phyloP scores from a whole-genome alignment of 805 yeast species.

The Candida coquimbonensis region DNA sequence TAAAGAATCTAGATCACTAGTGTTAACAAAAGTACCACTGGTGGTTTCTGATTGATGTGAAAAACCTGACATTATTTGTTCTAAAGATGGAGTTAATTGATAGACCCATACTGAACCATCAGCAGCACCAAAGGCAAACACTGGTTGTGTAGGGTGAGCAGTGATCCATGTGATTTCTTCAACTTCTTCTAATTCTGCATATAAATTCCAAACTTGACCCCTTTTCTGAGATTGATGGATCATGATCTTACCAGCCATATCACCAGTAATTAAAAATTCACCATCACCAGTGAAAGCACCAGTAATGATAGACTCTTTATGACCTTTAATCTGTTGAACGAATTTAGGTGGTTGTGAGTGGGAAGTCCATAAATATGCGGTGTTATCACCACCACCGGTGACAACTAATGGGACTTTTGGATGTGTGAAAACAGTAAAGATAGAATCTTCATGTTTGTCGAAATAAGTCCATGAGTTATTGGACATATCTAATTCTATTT shows the following conservation, averaged over 20 bases:
- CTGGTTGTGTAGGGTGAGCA: constrained; percentile 69
- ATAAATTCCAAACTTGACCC: constrained; percentile 76
- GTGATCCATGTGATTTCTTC: constrained; percentile 85
- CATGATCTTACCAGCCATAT: constrained; percentile 85
- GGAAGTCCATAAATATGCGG: constrained; percentile 88
- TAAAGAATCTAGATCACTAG: constrained; percentile 49
- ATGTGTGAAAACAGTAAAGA: constrained; percentile 75
- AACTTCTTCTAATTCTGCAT: constrained; percentile 72
- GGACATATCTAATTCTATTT: constrained; percentile 74
- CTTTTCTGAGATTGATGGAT: constrained; percentile 65
- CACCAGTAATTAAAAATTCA: constrained; percentile 75
- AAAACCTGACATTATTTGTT: constrained; percentile 70
- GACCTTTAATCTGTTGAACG: constrained; percentile 71
- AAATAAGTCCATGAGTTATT: constrained; percentile 88
- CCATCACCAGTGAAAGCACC: constrained; percentile 86
- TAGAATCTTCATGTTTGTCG: constrained; percentile 84
- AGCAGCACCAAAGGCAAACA: constrained; percentile 85
- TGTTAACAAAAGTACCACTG: constrained; percentile 66
- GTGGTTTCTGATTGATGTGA: constrained; percentile 79
- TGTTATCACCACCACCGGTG: constrained; percentile 94
- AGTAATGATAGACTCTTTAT: constrained; percentile 80
- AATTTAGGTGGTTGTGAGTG: constrained; percentile 78
- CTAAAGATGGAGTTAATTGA: constrained; percentile 55
- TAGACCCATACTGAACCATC: constrained; percentile 97
- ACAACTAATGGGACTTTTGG: constrained; percentile 79